Conservation (phyloP, 2,329 filamentous ascomycete genomes). For the Hymenoscyphus fructigenus region DNA sequence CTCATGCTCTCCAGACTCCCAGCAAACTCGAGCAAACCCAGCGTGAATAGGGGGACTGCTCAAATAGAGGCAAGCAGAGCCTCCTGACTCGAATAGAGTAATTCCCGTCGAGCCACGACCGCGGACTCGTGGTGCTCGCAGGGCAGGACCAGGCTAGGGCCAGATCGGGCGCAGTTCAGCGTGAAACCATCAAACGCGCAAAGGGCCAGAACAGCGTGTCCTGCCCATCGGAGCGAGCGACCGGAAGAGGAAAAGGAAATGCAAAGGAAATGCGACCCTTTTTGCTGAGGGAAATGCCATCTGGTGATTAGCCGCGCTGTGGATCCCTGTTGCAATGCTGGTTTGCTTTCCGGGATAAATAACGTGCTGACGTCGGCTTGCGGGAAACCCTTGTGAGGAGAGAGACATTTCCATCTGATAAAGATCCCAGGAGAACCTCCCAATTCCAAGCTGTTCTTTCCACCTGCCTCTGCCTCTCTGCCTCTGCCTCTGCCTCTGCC, state of each 20-base stretch:
- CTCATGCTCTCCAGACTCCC: too few species aligned
- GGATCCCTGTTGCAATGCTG: background rate
- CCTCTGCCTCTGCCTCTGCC: too few species aligned
- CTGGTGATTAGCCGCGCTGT: background rate
- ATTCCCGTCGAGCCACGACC: background rate
- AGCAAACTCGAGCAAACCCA: too few species aligned
- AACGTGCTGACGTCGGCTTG: conserved; percentile 2
- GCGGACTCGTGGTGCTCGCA: background rate
- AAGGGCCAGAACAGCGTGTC: background rate
- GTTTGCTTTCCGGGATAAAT: background rate
- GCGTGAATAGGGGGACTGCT: too few species aligned
- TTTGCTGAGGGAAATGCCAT: background rate
- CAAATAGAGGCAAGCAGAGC: too few species aligned
- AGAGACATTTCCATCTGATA: background rate
- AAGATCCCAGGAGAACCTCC: background rate
- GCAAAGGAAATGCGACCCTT: background rate
- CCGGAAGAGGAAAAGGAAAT: background rate
- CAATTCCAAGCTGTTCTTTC: background rate
- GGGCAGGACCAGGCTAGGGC: background rate
- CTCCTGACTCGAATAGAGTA: too few species aligned
- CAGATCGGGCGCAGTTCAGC: background rate
- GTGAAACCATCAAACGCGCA: background rate
- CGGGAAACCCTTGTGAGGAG: too few species aligned
- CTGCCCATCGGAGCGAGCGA: background rate
- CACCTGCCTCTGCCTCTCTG: background rate